A percentile compares a stretch with the other conserved stretches of the same genome.
These are phyloP conservation scores for Sistotremastrum niveocremeum DNA, from an alignment of 768 basidiomycete genomes.

Conservation along the genomic window DNA sequence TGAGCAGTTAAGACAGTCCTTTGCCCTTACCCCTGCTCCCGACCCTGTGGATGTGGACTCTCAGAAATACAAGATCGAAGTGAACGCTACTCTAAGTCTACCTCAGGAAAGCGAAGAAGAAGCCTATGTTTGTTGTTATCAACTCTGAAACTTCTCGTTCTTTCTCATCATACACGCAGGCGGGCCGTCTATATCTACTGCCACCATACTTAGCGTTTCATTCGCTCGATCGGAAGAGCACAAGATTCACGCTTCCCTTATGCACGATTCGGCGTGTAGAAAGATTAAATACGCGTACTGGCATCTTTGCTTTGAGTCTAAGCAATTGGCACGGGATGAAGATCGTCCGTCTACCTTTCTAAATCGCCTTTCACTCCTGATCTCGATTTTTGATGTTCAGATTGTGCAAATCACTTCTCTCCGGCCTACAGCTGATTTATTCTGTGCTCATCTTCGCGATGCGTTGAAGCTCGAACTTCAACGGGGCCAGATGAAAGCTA, in stretches of 20 bases:
- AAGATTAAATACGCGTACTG: constrained; percentile 81
- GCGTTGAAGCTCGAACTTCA: constrained; percentile 83
- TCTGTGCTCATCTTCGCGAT: constrained; percentile 80
- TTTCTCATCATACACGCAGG: constrained; percentile 30
- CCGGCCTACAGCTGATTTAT: constrained; percentile 84
- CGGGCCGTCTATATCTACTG: constrained; percentile 80
- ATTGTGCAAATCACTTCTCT: constrained; percentile 89
- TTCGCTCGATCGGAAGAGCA: constrained; percentile 85
- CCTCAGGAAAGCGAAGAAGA: constrained; percentile 73
- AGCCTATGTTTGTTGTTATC: constrained; percentile 61
- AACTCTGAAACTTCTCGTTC: not conserved
- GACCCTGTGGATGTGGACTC: constrained; percentile 6
- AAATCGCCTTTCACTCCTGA: not conserved
- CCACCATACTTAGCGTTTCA: constrained; percentile 84
- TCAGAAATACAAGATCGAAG: constrained; percentile 52
- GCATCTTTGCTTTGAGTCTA: constrained; percentile 90
- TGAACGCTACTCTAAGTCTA: constrained; percentile 78
- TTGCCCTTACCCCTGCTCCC: constrained; percentile 53
- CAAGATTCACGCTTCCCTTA: constrained; percentile 81
- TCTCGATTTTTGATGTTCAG: constrained; percentile 21
- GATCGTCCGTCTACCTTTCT: constrained; percentile 44
- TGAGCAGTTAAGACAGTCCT: constrained; percentile 72
- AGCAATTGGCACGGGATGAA: constrained; percentile 91
- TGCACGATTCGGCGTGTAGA: constrained; percentile 91
- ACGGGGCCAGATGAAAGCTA: constrained; percentile 83